These are phyloP conservation scores for Metschnikowia reukaufii DNA, from an alignment of 805 yeast genomes.

Conservation along the genomic window DNA sequence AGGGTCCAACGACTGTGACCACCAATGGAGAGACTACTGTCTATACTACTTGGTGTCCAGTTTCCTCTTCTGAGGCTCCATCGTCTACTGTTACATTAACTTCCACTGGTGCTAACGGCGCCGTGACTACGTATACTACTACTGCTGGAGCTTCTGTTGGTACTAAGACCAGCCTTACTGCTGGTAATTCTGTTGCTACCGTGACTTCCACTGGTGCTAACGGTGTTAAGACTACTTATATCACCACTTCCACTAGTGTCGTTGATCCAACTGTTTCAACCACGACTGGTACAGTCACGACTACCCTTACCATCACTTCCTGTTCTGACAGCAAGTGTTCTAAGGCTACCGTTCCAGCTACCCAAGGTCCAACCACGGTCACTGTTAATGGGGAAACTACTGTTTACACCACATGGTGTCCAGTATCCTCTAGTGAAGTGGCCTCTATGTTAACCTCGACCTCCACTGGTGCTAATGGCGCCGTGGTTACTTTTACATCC, in stretches of 20 bases:
- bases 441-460: no score
- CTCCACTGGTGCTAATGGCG: slow-evolving; percentile 8
- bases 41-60: slow-evolving; percentile 39
- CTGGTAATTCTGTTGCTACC: slow-evolving; percentile 5
- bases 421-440: slow-evolving; percentile 23
- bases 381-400: slow-evolving; percentile 22
- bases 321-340: slow-evolving; percentile 14
- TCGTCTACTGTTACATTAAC: slow-evolving; percentile 5
- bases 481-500: slow-evolving; percentile 9
- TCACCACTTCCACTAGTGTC: slow-evolving; percentile 11
- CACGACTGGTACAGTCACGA: slow-evolving; percentile 4
- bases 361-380: slow-evolving; percentile 29
- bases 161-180: slow-evolving; percentile 2
- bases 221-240: neutral
- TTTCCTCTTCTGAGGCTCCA: slow-evolving; percentile 1
- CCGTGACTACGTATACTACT: slow-evolving; percentile 12
- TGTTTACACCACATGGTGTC: slow-evolving; percentile 37
- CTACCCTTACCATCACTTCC: slow-evolving; percentile 29
- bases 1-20: slow-evolving; percentile 32
- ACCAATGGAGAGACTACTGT: slow-evolving; percentile 19
- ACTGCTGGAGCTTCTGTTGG: slow-evolving; percentile 1
- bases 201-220: slow-evolving; percentile 8
- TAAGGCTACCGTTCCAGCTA: neutral
- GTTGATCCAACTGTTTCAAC: neutral
- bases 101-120: slow-evolving; percentile 19